Base-by-base conservation (phyloP, 2,329 filamentous ascomycete species). In the Penicillium hordei region DNA sequence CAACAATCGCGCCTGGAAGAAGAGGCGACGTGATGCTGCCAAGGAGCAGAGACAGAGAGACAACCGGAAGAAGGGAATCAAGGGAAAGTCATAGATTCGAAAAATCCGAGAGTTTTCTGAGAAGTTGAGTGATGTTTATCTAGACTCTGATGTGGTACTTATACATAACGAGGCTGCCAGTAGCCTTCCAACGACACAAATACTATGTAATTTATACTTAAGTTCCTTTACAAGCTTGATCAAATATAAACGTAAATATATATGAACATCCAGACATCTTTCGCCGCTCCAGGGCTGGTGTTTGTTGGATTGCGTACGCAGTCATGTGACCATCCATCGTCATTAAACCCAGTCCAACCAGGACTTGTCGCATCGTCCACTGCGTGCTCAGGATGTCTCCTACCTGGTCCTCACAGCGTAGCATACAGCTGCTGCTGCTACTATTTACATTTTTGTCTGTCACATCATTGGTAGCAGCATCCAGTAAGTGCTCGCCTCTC, bases 1-100 rank as follows among this genome's bases (percentile, higher is more conserved):
- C 39, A 81, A 79, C 62, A 81, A 80, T 63, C 73, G 79, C 48
- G 76, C 76, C 21, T 81, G 79, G 79, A 81, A 81, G 66, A 83
- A 81, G 73, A 74, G 83, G 61, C 75, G 84, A 58, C 74, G 85
- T 53, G 85, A 87, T 60, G 82, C 81, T 46, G 77, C 83, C 58
- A 88, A 88, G 75, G 78, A 82, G 59, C 81, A 84, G 69, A 74
- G 85, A 63, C 82, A 86, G 71, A 78, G 79, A 62, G 84, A 86
- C 68, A 87, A 87, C 68, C 79, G 80, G 68, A 79, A 78, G 68
- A 74, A 81, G 59, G 77, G 77, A n/a, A 71, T 72, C 65, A 76
- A 73, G 62, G 73, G 73, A 15, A 72, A 68, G 50, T 75, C 69
- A 55, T 71, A 33, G 31, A 33, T 15, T 33, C 12, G 33, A 34